Evolutionary conservation across 495 filamentous ascomycete species (phyloP).

Genomic region (Penicillium cosmopolitanum): DNA sequence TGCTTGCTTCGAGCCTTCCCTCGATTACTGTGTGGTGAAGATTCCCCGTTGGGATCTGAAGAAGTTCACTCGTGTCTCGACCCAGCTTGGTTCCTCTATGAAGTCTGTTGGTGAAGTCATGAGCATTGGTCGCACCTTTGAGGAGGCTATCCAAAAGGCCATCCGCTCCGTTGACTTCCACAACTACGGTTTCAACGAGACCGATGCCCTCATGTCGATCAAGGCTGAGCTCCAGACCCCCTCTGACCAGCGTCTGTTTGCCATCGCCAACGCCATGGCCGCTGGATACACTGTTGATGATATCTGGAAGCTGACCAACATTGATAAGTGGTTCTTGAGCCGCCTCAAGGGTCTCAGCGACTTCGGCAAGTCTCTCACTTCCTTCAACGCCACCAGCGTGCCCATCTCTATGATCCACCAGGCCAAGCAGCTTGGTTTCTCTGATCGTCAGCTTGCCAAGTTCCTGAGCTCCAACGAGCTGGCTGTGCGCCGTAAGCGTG

Average conservation of each 20-base stretch:
- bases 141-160: constrained; percentile 98
- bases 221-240: constrained; percentile 95
- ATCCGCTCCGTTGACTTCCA: constrained; percentile 93
- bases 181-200: constrained; percentile 95
- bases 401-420: constrained; percentile 66
- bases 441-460: constrained; percentile 88
- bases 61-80: constrained; percentile 97
- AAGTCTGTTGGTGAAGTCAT: constrained; percentile 99
- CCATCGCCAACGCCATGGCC: constrained; percentile 97
- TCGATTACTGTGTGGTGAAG: constrained; percentile 99
- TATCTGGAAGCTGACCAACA: constrained; percentile 97
- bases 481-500: constrained; percentile 76
- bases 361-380: constrained; percentile 78
- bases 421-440: constrained; percentile 93
- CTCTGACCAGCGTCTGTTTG: constrained; percentile 95
- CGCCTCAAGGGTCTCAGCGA: constrained; percentile 88
- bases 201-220: constrained; percentile 90
- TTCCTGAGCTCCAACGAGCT: constrained; percentile 94
- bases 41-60: constrained; percentile 99
- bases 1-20: constrained; percentile 98
- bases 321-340: constrained; percentile 83
- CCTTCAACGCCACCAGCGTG: constrained; percentile 70
- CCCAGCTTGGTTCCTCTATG: constrained; percentile 94
- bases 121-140: constrained; percentile 95
- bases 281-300: constrained; percentile 90